phyloP scores from a whole-genome alignment of 2,329 filamentous ascomycete species.

The Penicillium sp. region DNA sequence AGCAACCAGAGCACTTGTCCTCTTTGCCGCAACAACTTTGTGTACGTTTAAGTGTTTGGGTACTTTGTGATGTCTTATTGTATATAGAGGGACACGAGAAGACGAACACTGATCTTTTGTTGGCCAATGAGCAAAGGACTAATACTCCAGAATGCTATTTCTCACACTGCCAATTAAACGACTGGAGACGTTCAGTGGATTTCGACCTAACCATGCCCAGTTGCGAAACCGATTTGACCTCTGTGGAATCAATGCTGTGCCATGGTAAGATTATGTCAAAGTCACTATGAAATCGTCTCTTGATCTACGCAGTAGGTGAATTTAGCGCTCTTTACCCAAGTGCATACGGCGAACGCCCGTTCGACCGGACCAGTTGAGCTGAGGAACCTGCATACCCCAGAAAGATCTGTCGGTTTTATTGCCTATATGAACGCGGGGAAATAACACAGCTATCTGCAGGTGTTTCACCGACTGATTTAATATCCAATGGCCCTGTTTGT shows the following conservation, averaged over 20 bases:
- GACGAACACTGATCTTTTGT: neutral
- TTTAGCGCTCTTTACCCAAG: neutral
- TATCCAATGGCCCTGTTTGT: neutral
- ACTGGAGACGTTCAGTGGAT: neutral
- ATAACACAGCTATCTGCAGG: neutral
- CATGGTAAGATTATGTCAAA: neutral
- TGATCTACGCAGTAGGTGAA: no score
- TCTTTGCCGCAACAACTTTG: constrained; percentile 84
- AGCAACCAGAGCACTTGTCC: constrained; percentile 91
- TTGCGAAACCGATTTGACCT: neutral
- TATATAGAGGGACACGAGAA: constrained; percentile 17
- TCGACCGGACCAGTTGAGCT: neutral
- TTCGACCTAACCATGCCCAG: constrained; percentile 2
- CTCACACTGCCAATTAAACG: neutral
- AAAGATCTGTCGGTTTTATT: neutral
- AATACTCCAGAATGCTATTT: neutral
- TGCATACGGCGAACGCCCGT: neutral
- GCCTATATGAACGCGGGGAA: constrained; percentile 7
- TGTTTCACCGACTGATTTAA: neutral
- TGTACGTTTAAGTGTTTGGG: constrained; percentile 46
- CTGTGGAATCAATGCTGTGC: neutral
- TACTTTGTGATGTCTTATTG: neutral
- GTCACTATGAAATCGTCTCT: neutral
- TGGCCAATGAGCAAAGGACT: neutral
- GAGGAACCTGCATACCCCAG: neutral